Base-by-base conservation (phyloP, 2,329 filamentous ascomycete species). In the Aureobasidium sp. region DNA sequence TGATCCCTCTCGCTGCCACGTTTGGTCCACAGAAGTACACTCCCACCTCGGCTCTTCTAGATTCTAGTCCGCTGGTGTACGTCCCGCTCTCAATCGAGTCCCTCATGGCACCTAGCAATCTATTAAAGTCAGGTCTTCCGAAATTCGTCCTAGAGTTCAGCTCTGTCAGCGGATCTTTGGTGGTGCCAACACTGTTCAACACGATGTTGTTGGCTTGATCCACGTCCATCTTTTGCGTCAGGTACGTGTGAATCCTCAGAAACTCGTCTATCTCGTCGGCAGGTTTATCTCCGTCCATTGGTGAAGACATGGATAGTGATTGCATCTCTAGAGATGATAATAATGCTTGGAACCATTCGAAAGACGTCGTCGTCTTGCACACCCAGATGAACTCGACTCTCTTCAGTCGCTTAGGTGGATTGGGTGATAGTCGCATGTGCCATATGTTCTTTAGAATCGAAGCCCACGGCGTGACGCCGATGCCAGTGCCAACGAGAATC, bases 311-410 rank as follows among this genome's bases (percentile, higher is more conserved):
- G 69, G 87, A 83, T 63, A 84, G 82, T 55, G 88, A 92, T 73
- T 99, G 94, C 39, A 87, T 82, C 76, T 99, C 94, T 25, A 99
- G 87, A 0, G 90, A 95, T 0, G 89, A 90, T 17, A 99, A 84
- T 0, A 99, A 85, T 1, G 89, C 91, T 74, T 99, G 94, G 81
- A 99, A 97, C 94, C 94, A 99, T 77, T 97, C 94, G 71, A 99
- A 99, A 0, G 92, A 96, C 37, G 85, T 89, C 0, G 92, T 96
- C 71, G 97, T 92, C 75, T 90, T 94, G 83, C 93, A 97, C 57
- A 97, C 88, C 94, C 94, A 99, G 79, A 99, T 95, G 77, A 99
- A 99, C 75, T 99, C 94, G 36, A 99, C 93, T 74, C 94, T 88
- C 64, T 91, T 89, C 51, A 99, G 87, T 71, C 93, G 90, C 55